phyloP scores from a whole-genome alignment of 768 basidiomycete species.

The Auricularia sp. region DNA sequence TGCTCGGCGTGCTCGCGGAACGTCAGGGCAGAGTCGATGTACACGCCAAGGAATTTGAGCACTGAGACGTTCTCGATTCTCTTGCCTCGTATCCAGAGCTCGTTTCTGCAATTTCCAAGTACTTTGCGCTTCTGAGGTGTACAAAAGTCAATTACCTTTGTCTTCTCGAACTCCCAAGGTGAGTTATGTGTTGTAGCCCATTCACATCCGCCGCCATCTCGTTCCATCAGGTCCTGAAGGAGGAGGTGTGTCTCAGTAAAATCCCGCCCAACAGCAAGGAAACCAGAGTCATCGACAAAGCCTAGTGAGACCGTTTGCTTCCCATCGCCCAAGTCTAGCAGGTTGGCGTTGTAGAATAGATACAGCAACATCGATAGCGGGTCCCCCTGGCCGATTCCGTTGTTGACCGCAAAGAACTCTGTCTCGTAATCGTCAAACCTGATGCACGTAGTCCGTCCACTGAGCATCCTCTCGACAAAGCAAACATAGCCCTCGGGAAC shows the following conservation, averaged over 20 bases:
- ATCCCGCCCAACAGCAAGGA: conserved; percentile 16
- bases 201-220: conserved; percentile 14
- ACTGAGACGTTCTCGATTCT: background rate
- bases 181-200: conserved; percentile 24
- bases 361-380: conserved; percentile 23
- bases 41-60: conserved; percentile 23
- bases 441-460: conserved; percentile 13
- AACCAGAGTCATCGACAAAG: conserved; percentile 11
- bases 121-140: background rate
- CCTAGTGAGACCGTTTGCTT: background rate
- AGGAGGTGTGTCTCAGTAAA: conserved; percentile 16
- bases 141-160: conserved; percentile 20
- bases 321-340: conserved; percentile 9
- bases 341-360: conserved; percentile 23
- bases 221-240: conserved; percentile 20
- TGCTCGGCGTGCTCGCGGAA: conserved; percentile 17
- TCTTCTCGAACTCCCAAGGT: conserved; percentile 24
- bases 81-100: background rate
- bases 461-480: conserved; percentile 14
- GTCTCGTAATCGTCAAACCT: conserved; percentile 20
- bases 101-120: background rate
- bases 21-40: conserved; percentile 20
- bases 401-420: conserved; percentile 10
- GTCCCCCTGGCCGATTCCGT: conserved; percentile 26
- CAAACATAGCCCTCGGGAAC: conserved; percentile 11